Percentiles rank a stretch among this genome's conserved stretches.
Evolutionary conservation across 2,329 filamentous ascomycete species (phyloP).

Genomic region (Thielaviopsis populi): DNA sequence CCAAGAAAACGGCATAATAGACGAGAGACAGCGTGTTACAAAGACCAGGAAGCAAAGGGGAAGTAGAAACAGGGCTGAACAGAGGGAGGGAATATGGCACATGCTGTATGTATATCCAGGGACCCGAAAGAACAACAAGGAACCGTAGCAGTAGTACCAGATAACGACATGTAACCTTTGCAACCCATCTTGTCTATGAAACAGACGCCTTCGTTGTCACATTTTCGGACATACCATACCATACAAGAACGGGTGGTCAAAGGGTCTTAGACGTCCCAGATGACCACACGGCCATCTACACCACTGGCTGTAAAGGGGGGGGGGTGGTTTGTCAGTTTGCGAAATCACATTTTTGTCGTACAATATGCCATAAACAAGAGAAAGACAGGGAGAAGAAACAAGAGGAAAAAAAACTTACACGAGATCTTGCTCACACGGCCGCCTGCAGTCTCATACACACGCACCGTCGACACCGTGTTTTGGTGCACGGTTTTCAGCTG

Average conservation of each 20-base stretch:
- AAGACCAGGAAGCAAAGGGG: background rate
- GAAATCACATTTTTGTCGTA: slow-evolving; percentile 9
- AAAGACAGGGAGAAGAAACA: slow-evolving; percentile 16
- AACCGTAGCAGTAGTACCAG: background rate
- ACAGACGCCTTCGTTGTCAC: background rate
- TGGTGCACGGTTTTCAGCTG: slow-evolving; percentile 92
- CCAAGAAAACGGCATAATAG: background rate
- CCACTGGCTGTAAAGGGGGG: slow-evolving; percentile 46
- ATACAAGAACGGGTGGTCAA: background rate
- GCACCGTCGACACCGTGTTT: slow-evolving; percentile 81
- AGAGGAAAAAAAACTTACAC: slow-evolving; percentile 44
- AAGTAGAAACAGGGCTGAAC: background rate
- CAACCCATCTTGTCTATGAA: background rate
- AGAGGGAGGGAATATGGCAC: background rate
- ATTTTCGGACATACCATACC: slow-evolving; percentile 10
- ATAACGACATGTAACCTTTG: background rate
- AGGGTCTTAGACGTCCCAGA: slow-evolving; percentile 49
- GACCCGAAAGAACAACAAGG: slow-evolving; percentile 1
- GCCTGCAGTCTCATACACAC: slow-evolving; percentile 54
- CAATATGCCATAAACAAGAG: slow-evolving; percentile 1
- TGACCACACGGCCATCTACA: slow-evolving; percentile 67
- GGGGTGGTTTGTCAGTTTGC: background rate
- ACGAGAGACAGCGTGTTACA: background rate
- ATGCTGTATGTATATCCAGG: background rate
- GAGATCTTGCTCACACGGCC: slow-evolving; percentile 64